Conservation (phyloP, 2,329 filamentous ascomycete species). For the Trichoderma sp. region DNA sequence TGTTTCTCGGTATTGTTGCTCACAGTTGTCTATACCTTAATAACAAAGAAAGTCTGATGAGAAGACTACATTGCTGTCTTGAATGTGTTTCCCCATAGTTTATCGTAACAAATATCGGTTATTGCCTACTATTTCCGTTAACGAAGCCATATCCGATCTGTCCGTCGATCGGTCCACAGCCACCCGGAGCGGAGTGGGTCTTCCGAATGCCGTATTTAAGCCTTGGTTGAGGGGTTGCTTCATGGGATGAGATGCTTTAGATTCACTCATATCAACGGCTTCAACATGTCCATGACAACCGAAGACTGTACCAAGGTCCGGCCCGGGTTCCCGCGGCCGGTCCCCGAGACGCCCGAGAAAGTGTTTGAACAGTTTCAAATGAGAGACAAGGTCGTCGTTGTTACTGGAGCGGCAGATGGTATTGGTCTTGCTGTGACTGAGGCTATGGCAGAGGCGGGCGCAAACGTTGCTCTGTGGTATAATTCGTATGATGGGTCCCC, state of each 20-base stretch:
- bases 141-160: background rate
- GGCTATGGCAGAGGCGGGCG: background rate
- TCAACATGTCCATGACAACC: constrained; percentile 5
- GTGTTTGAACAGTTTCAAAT: constrained; percentile 13
- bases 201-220: background rate
- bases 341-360: background rate
- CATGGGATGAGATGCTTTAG: background rate
- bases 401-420: constrained; percentile 5
- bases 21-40: background rate
- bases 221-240: background rate
- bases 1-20: background rate
- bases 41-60: background rate
- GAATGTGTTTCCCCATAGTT: background rate
- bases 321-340: constrained; percentile 2
- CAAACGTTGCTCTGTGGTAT: constrained; percentile 9
- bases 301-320: constrained; percentile 2
- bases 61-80: background rate
- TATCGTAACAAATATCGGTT: background rate
- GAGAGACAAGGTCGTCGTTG: background rate
- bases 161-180: background rate
- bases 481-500: background rate
- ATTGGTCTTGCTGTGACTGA: constrained; percentile 5
- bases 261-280: background rate
- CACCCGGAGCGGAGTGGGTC: constrained; percentile 1
- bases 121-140: background rate